Evolutionary conservation across 768 basidiomycete species (phyloP), one percentile per base, ranked within the genome.

Genomic region (Coprinellus micaceus): DNA sequence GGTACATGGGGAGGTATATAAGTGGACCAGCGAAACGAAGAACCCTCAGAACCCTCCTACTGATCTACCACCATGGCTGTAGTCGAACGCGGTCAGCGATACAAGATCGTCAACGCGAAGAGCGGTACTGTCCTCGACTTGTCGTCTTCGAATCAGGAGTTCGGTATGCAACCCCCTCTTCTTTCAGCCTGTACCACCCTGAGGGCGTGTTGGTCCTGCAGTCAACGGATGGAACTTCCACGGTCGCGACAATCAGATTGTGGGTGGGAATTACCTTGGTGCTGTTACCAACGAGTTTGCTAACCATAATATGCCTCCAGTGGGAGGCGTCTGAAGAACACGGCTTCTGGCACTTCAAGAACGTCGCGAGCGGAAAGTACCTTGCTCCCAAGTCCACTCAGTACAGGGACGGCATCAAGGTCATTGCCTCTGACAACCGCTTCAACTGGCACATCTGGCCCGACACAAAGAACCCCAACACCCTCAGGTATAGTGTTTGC

Each of bases 81-180:
- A 4, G 66, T 76, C 46, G 65, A 71, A 57, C 67, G 71, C 28
- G 77, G 79, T 24, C 52, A 36, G 15, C 71, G 62, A 0, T 85
- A 82, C 70, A 71, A 61, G 37, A 73, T 86, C 61, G 70, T 65
- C 41, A 86, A 86, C 67, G 74, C 67, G 61, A 77, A 82, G 67
- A 69, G 75, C 7, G 76, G 75, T 3, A 85, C 78, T 4, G 79
- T 74, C 36, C 59, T 84, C 24, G 84, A 86, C 63, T 73, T 85
- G 54, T 85, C 83, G 17, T 82, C 77, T 3, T 69, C 56, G 9
- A 82, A 85, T 63, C 73, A 79, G 58, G 63, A 47, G 9, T 73
- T 78, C 46, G 72, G 81, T 81, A 57, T 24, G 78, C 69, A 2
- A 28, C 48, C 33, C 33, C 19, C 19, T 7, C 33, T 4, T 12